phyloP scores from a whole-genome alignment of 169 alveolate species.

The Theileria parva region DNA sequence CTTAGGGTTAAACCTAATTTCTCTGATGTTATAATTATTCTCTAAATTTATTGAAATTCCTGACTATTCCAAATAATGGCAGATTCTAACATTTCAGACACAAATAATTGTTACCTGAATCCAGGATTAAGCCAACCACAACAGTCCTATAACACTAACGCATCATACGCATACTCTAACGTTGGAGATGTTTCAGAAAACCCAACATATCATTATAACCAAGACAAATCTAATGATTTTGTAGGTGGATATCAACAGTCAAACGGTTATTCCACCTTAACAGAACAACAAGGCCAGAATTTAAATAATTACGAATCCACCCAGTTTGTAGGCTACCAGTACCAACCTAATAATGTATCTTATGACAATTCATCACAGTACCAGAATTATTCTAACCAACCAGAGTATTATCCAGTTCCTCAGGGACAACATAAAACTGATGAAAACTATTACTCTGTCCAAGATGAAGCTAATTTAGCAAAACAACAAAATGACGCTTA shows the following conservation, averaged over 20 bases:
- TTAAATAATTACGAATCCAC: background rate
- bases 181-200: background rate
- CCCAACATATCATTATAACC: background rate
- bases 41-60: background rate
- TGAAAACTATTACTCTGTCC: background rate
- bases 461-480: background rate
- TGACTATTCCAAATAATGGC: background rate
- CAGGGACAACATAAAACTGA: background rate
- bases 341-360: background rate
- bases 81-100: background rate
- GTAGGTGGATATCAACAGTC: background rate
- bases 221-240: constrained; percentile 5
- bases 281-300: background rate
- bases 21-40: background rate
- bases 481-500: constrained; percentile 7
- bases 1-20: background rate
- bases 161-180: background rate
- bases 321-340: background rate
- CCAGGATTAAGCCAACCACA: background rate
- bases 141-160: background rate
- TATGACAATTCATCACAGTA: background rate
- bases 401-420: constrained; percentile 9
- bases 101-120: background rate
- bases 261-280: background rate
- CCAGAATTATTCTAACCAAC: background rate